These are phyloP conservation scores for Entrophospora sp. DNA, from an alignment of 192 early-diverging fungal species.

Conservation along the genomic window DNA sequence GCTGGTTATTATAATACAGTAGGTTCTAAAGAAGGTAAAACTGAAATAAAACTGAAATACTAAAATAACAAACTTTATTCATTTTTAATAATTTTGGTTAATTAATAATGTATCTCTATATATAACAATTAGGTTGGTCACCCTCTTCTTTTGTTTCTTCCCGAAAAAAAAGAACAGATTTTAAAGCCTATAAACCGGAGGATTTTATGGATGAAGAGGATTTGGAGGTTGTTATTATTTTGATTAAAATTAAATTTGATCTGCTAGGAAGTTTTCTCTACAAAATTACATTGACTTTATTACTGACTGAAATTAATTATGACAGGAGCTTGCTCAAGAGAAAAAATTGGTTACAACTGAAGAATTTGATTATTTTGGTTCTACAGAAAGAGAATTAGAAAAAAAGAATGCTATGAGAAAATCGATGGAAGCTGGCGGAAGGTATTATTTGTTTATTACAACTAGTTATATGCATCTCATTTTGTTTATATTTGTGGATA, in stretches of 20 bases:
- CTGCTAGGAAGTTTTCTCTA: no score
- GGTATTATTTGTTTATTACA: conserved; percentile 25
- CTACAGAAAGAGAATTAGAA: conserved; percentile 50
- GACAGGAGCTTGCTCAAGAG: conserved; percentile 38
- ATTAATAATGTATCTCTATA: background rate
- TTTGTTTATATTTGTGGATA: no score
- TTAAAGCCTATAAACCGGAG: conserved; percentile 46
- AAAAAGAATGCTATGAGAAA: conserved; percentile 34
- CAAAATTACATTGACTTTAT: no score
- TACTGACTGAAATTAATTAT: no score
- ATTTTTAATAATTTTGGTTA: no score
- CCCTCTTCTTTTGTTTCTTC: no score
- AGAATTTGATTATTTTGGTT: conserved; percentile 60
- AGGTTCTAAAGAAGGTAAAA: conserved; percentile 89
- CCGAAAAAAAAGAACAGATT: conserved; percentile 48
- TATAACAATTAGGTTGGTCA: conserved; percentile 53
- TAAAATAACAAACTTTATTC: no score
- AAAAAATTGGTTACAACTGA: conserved; percentile 50
- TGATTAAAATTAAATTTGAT: background rate
- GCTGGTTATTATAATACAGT: conserved; percentile 94
- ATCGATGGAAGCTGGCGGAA: conserved; percentile 36
- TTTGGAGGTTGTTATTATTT: conserved; percentile 44
- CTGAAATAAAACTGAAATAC: no score
- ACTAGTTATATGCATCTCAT: no score
- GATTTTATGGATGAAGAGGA: conserved; percentile 99